Evolutionary conservation across 139 green algal genomes (phyloP).

Genomic region (Penium margaritaceum): DNA sequence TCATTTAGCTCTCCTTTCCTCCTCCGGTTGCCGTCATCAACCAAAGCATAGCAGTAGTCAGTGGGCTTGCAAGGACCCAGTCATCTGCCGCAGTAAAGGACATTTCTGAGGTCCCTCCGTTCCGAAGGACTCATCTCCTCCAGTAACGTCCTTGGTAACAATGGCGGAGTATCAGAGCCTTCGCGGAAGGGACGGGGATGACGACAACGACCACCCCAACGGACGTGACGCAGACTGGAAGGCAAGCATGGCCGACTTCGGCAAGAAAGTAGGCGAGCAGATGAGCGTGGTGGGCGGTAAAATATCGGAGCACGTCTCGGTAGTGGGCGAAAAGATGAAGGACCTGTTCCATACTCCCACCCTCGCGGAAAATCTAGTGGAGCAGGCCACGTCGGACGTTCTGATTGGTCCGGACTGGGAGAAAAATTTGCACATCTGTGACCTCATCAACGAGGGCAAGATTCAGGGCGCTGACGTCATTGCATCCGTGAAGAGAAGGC

Average conservation of each 20-base stretch:
- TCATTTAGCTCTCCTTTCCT: no score
- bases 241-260: neutral
- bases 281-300: constrained; percentile 3
- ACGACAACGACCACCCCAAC: no score
- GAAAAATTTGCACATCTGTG: constrained; percentile 16
- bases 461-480: neutral
- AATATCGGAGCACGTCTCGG: constrained; percentile 3
- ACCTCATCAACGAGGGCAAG: constrained; percentile 12
- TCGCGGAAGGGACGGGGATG: no score
- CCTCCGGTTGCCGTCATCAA: no score
- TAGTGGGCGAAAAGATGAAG: constrained; percentile 19
- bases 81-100: no score
- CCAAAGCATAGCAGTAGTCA: no score
- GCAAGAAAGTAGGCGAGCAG: neutral
- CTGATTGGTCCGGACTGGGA: constrained; percentile 17
- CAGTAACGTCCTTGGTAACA: no score
- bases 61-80: no score
- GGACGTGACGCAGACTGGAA: constrained; percentile 8
- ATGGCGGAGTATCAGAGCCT: no score
- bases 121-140: no score
- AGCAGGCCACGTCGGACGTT: constrained; percentile 15
- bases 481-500: constrained; percentile 21
- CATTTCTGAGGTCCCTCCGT: no score
- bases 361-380: constrained; percentile 12
- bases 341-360: constrained; percentile 17